A percentile compares a stretch with the other conserved stretches of the same genome.
Evolutionary conservation across 306 rosid genomes (phyloP).

Genomic region (Gillenia trifoliata): DNA sequence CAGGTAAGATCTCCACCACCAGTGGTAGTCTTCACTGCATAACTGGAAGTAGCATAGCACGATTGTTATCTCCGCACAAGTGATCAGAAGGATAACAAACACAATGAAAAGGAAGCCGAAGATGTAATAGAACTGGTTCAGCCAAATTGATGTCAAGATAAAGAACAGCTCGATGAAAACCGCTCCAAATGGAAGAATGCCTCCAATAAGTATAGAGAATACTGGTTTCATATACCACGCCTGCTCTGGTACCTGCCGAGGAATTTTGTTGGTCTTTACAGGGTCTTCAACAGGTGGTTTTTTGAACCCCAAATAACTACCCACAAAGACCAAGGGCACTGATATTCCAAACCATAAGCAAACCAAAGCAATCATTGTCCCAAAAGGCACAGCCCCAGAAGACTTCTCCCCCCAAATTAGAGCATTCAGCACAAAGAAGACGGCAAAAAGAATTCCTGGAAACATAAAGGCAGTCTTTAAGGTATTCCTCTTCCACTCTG

Average conservation of each 20-base stretch:
- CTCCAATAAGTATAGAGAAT: constrained; percentile 94
- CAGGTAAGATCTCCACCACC: constrained; percentile 99
- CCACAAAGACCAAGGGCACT: constrained; percentile 94
- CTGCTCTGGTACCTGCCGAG: constrained; percentile 94
- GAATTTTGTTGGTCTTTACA: constrained; percentile 96
- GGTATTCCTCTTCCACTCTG: constrained; percentile 96
- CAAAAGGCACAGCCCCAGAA: constrained; percentile 97
- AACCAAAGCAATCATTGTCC: constrained; percentile 94
- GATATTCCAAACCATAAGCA: constrained; percentile 98
- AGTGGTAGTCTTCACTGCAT: constrained; percentile 97
- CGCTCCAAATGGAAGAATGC: constrained; percentile 98
- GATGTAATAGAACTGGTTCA: constrained; percentile 97
- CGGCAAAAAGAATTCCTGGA: constrained; percentile 85
- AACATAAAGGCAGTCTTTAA: constrained; percentile 96
- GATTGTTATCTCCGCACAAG: constrained; percentile 93
- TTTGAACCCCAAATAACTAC: constrained; percentile 94
- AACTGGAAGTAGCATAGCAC: constrained; percentile 99
- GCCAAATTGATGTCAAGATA: constrained; percentile 97
- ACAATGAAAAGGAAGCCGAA: constrained; percentile 97
- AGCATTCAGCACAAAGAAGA: constrained; percentile 92
- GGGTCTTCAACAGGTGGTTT: constrained; percentile 94
- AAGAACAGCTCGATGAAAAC: constrained; percentile 97
- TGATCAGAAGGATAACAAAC: constrained; percentile 78
- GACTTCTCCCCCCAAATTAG: constrained; percentile 95
- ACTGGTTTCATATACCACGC: constrained; percentile 98